Conservation (phyloP, 2,329 filamentous ascomycete genomes). For the Claviceps cyperi region DNA sequence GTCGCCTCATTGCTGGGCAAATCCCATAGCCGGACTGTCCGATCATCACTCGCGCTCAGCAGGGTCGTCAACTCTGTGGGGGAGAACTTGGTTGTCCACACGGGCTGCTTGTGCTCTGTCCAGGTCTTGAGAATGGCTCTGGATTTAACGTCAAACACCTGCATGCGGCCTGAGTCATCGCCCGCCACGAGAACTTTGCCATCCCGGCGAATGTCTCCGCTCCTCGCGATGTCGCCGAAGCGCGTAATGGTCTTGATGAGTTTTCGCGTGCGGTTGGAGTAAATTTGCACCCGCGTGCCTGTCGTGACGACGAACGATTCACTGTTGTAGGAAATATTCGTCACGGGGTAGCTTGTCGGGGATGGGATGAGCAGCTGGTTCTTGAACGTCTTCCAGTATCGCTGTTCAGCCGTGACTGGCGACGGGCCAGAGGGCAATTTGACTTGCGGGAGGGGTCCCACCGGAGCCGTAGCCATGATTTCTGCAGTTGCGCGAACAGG, state of each 20-base stretch:
- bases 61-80: constrained; percentile 72
- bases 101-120: constrained; percentile 85
- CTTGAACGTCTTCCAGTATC: constrained; percentile 93
- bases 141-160: constrained; percentile 83
- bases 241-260: constrained; percentile 86
- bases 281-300: constrained; percentile 83
- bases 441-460: constrained; percentile 63
- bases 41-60: constrained; percentile 84
- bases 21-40: constrained; percentile 88
- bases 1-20: constrained; percentile 65
- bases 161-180: constrained; percentile 81
- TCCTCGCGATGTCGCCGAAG: constrained; percentile 82
- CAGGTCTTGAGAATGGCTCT: constrained; percentile 90
- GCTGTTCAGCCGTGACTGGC: constrained; percentile 77
- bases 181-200: constrained; percentile 81
- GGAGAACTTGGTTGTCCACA: constrained; percentile 87
- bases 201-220: constrained; percentile 77
- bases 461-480: constrained; percentile 53
- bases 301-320: constrained; percentile 89
- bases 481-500: neutral
- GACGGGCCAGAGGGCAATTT: constrained; percentile 74
- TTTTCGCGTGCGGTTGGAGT: constrained; percentile 82
- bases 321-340: constrained; percentile 66
- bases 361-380: constrained; percentile 82
- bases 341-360: constrained; percentile 78